phyloP scores from a whole-genome alignment of 371 early-diverging fungal species.

The Apophysomyces ossiformis region DNA sequence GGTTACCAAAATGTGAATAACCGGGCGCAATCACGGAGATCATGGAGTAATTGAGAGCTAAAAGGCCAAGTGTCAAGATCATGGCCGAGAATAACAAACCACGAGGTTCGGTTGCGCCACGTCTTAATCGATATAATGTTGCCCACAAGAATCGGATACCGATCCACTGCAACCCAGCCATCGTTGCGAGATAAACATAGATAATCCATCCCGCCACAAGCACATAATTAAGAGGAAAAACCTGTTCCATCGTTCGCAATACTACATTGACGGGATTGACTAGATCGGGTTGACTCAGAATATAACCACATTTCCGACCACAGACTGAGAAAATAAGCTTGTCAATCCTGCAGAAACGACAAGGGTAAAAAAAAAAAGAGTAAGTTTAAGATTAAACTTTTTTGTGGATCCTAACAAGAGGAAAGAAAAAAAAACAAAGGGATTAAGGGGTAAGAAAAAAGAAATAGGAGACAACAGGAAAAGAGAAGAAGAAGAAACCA shows the following conservation, averaged over 20 bases:
- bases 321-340: slow-evolving; percentile 45
- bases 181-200: slow-evolving; percentile 57
- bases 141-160: slow-evolving; percentile 64
- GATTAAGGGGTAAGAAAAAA: too few species aligned
- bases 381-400: slow-evolving; percentile 12
- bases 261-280: slow-evolving; percentile 45
- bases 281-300: slow-evolving; percentile 34
- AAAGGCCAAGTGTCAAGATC: slow-evolving; percentile 52
- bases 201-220: slow-evolving; percentile 54
- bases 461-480: too few species aligned
- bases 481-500: too few species aligned
- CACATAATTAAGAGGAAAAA: slow-evolving; percentile 61
- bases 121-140: slow-evolving; percentile 54
- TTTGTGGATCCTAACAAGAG: too few species aligned
- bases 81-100: slow-evolving; percentile 56
- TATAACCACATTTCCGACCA: slow-evolving; percentile 53
- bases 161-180: slow-evolving; percentile 51
- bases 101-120: slow-evolving; percentile 55
- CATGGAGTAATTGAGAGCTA: slow-evolving; percentile 58
- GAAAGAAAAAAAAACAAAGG: too few species aligned
- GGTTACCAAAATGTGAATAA: slow-evolving; percentile 66
- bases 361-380: not conserved
- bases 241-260: slow-evolving; percentile 18
- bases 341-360: slow-evolving; percentile 28
- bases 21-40: slow-evolving; percentile 61